Conservation (phyloP, 2,329 filamentous ascomycete genomes). For the Phyllosticta capitalensis region DNA sequence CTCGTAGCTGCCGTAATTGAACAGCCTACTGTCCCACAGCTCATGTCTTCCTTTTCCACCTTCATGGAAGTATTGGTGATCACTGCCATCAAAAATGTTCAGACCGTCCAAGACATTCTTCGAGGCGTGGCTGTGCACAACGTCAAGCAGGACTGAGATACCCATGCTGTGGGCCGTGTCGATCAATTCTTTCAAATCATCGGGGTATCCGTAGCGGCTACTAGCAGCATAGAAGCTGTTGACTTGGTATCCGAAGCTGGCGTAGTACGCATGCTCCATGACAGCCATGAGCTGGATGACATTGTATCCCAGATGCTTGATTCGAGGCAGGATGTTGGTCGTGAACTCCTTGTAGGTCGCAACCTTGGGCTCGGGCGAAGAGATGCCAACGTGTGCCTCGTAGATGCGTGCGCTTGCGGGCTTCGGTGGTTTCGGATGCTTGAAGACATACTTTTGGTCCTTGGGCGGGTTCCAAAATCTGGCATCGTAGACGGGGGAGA, state of each 20-base stretch:
- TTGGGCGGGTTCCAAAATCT: conserved; percentile 92
- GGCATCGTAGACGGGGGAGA: conserved; percentile 89
- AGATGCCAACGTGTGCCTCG: conserved; percentile 98
- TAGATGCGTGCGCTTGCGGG: conserved; percentile 85
- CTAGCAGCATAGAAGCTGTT: conserved; percentile 98
- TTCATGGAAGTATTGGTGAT: conserved; percentile 91
- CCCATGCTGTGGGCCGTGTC: conserved; percentile 90
- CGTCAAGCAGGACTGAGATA: conserved; percentile 82
- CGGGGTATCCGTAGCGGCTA: conserved; percentile 85
- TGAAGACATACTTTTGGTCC: conserved; percentile 70
- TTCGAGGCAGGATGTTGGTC: conserved; percentile 79
- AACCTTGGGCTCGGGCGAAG: conserved; percentile 78
- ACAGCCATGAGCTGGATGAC: conserved; percentile 97
- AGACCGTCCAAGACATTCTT: conserved; percentile 94
- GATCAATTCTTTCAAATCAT: conserved; percentile 92
- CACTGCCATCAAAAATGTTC: conserved; percentile 91
- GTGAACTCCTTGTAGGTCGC: conserved; percentile 98
- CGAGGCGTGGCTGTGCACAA: conserved; percentile 95
- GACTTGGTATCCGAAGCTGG: conserved; percentile 96
- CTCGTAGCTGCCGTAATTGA: conserved; percentile 94
- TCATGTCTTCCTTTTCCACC: conserved; percentile 80
- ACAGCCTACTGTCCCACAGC: conserved; percentile 90
- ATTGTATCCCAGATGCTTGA: conserved; percentile 87
- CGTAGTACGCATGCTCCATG: conserved; percentile 99
- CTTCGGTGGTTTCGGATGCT: conserved; percentile 72